Conservation (phyloP, 2,329 filamentous ascomycete species). For the Sarocladium strictum region DNA sequence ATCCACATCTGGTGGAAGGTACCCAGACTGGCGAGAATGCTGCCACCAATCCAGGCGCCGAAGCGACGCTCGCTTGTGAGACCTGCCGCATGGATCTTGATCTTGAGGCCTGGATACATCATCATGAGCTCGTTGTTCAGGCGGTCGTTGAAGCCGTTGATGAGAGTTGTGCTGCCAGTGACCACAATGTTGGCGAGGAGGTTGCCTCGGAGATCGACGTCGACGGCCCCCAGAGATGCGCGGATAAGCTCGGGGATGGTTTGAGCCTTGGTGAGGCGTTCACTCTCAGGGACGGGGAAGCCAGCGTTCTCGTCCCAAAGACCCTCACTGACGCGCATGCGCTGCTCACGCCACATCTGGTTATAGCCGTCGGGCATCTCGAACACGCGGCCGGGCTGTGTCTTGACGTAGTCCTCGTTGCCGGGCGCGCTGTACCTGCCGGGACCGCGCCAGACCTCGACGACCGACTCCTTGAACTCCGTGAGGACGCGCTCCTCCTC, state of each 20-base stretch:
- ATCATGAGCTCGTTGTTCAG: constrained; percentile 76
- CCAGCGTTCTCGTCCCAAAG: constrained; percentile 84
- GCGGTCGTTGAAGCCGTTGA: constrained; percentile 89
- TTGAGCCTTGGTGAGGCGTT: constrained; percentile 60
- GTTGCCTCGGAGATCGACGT: constrained; percentile 80
- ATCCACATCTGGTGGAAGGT: constrained; percentile 99
- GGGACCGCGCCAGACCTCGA: constrained; percentile 86
- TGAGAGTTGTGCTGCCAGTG: constrained; percentile 78
- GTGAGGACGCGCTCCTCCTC: constrained; percentile 91
- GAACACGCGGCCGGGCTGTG: constrained; percentile 76
- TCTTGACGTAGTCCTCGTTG: constrained; percentile 71
- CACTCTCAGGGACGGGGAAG: constrained; percentile 41
- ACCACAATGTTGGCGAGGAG: constrained; percentile 88
- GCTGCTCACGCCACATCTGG: constrained; percentile 85
- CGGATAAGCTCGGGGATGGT: constrained; percentile 81
- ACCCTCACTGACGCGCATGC: constrained; percentile 80
- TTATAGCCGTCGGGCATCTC: constrained; percentile 98
- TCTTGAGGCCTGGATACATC: constrained; percentile 78
- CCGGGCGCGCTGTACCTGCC: constrained; percentile 57
- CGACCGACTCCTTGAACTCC: constrained; percentile 96
- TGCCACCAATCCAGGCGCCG: constrained; percentile 93
- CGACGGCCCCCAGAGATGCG: constrained; percentile 69
- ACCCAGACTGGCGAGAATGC: constrained; percentile 88
- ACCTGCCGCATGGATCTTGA: constrained; percentile 83
- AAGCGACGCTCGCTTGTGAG: constrained; percentile 85